Evolutionary conservation across 345 rosid genomes (phyloP), one percentile per base, ranked within the genome.

Genomic region (Cardamine occulta): DNA sequence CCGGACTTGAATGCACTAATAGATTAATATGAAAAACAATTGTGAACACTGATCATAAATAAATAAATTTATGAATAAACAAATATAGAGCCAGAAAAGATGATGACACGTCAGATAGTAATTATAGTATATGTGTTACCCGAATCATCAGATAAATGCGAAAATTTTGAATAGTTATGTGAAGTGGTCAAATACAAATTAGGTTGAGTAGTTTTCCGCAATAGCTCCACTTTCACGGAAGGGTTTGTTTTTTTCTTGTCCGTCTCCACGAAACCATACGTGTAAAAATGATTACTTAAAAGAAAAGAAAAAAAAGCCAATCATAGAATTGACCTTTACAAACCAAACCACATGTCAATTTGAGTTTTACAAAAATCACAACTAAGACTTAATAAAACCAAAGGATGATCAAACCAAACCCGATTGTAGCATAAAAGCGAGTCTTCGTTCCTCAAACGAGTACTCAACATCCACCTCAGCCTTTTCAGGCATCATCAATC

Each of bases 361-460:
- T 59, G 57, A 68, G 70, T 69, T 76, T 61, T 24, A 14, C 58
- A 51, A 49, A 40, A 52, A 48, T 2, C 35, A 9, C 28, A 17
- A 55, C 3, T 42, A 37, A 54, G n/a, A 48, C 14, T n/a, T n/a
- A 7, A 15, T 44, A 52, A 56, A 70, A 21, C 34, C 32, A 68
- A 66, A 47, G 75, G 55, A 56, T 18, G 29, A 56, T 87, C 85
- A 87, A 70, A 81, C 91, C 45, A 34, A 59, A 59, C 64, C 28
- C 11, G 66, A 37, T 9, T 61, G 66, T 77, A 86, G 79, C 79
- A 86, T 70, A 65, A 85, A 89, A 34, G 96, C 98, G 18, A 91
- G 91, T 79, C 97, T 86, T 81, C 84, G 80, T 84, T 95, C 99
- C 82, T 95, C 96, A 10, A 92, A 95, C 3, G 98, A 92, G 70